Base-by-base conservation (phyloP, 495 filamentous ascomycete species). In the Xylaria longipes region DNA sequence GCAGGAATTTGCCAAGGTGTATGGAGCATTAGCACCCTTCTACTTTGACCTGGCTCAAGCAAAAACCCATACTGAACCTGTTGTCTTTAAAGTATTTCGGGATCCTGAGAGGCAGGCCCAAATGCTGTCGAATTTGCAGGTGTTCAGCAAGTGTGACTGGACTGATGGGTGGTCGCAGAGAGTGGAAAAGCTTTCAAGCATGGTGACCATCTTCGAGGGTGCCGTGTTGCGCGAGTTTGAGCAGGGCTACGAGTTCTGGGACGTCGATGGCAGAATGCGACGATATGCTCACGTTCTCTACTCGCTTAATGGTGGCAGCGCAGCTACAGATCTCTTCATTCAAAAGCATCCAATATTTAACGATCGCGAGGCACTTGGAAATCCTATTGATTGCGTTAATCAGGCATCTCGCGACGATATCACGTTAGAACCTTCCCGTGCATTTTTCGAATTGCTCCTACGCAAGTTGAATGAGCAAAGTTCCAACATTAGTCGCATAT, bases 141-240 rank as follows among this genome's bases (percentile, higher is more conserved):
- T 83, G 1, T 98, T 99, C 81, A 84, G 93, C 1, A 89, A 88
- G 74, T 93, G 92, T 74, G 97, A 98, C 78, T 90, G 87, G 77
- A 84, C 93, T 9, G 81, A 91, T 65, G 95, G 92, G 7, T 96
- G 91, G 88, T 78, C 83, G 67, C 83, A 89, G 72, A 82, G 96
- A 25, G 85, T 91, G 70, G 88, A 90, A 66, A 91, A 90, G 73
- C 81, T 99, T 35, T 85, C 89, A 25, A 82, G 82, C n/a, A 93
- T 96, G 84, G 86, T 91, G 54, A 87, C 87, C 33, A 91, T 95
- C 74, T 98, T 99, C 75, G 95, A 98, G 80, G 94, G 91, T 68
- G 93, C 94, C 4, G 95, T 95, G 9, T 81, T 97, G 64, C 87
- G 91, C 64, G 95, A 98, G 80, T 98, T 98, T 76, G 93, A 97